Evolutionary conservation across 495 filamentous ascomycete genomes (phyloP).

Genomic region (Elasticomyces elasticus): DNA sequence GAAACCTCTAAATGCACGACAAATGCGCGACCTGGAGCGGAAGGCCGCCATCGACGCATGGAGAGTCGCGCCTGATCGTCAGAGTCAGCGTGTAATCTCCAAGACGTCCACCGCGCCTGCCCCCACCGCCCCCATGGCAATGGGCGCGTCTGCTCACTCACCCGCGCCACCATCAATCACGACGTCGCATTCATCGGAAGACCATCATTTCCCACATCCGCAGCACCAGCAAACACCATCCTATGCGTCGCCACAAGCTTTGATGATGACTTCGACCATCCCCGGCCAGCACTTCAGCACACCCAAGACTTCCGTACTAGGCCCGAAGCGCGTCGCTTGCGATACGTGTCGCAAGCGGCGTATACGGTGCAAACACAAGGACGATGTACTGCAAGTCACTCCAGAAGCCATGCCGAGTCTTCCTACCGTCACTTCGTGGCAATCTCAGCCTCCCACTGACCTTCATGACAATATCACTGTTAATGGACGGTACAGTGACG

Average conservation of each 20-base stretch:
- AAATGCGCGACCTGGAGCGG: slow-evolving; percentile 28
- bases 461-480: slow-evolving; percentile 22
- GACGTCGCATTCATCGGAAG: slow-evolving; percentile 3
- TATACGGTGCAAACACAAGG: slow-evolving; percentile 39
- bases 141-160: background rate
- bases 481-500: slow-evolving; percentile 1
- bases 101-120: slow-evolving; percentile 12
- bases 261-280: slow-evolving; percentile 12
- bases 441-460: slow-evolving; percentile 8
- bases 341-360: slow-evolving; percentile 36
- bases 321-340: slow-evolving; percentile 37
- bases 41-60: slow-evolving; percentile 24
- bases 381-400: slow-evolving; percentile 16
- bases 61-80: slow-evolving; percentile 24
- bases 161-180: slow-evolving; percentile 8
- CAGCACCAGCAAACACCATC: slow-evolving; percentile 2
- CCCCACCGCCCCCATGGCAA: slow-evolving; percentile 1
- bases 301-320: slow-evolving; percentile 37
- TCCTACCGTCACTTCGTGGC: background rate
- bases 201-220: background rate
- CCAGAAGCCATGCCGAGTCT: background rate
- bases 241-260: background rate
- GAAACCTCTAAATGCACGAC: slow-evolving; percentile 31
- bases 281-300: slow-evolving; percentile 26
- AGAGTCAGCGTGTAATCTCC: slow-evolving; percentile 24